Conservation (phyloP, 345 rosid genomes). For the Hibiscus trionum region DNA sequence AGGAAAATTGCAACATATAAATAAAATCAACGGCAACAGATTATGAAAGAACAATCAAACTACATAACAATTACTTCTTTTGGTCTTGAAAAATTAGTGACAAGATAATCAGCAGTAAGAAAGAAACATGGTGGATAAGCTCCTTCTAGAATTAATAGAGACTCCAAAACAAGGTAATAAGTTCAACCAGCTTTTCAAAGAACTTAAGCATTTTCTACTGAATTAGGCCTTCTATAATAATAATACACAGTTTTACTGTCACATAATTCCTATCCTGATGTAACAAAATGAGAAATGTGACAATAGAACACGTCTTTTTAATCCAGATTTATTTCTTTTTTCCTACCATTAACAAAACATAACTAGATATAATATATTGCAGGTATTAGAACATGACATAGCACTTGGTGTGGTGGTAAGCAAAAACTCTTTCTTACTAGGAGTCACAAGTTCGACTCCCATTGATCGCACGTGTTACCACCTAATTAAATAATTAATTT, state of each 20-base stretch:
- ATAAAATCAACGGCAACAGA: neutral
- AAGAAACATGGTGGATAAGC: neutral
- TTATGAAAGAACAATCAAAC: neutral
- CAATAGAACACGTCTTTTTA: conserved; percentile 4
- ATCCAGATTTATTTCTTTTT: too few relatives aligned
- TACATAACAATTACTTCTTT: neutral
- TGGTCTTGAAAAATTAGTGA: neutral
- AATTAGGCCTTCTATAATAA: conserved; percentile 19
- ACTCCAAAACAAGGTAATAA: neutral
- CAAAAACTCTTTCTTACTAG: too few relatives aligned
- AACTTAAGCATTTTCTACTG: neutral
- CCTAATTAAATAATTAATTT: too few relatives aligned
- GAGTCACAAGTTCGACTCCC: too few relatives aligned
- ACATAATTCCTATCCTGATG: conserved; percentile 84
- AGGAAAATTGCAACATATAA: neutral
- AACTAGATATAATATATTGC: too few relatives aligned
- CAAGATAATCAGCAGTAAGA: neutral
- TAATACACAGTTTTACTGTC: conserved; percentile 54
- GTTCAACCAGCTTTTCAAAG: neutral
- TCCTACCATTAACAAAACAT: too few relatives aligned
- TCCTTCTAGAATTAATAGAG: too few relatives aligned
- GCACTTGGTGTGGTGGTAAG: too few relatives aligned
- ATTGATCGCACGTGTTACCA: too few relatives aligned
- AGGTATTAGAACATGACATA: too few relatives aligned
- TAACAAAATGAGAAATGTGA: conserved; percentile 13